Evolutionary conservation across 805 yeast genomes (phyloP), one percentile per base, ranked within the genome.

Genomic region (Schizosaccharomyces octosporus): DNA sequence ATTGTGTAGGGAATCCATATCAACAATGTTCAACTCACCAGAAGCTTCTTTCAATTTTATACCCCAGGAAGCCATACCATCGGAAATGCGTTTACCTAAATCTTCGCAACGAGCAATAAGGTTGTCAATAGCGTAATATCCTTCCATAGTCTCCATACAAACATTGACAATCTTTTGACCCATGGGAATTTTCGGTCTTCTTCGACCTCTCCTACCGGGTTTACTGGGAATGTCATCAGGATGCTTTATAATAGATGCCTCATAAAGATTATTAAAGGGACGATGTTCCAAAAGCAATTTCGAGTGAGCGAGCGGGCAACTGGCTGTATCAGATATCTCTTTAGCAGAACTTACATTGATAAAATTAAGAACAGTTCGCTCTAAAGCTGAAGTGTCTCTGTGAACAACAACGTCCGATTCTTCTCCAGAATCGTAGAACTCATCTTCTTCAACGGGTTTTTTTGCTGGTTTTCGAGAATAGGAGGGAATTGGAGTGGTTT

Each of bases 91-190:
- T 17, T 77, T 74, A 62, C 97, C 95, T 65, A 85, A 83, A 19
- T 79, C 78, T 9, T 88, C 81, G 73, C 99, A 93, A 65, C 81
- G 79, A 63, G 81, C 81, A 64, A 93, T 87, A 65, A 93, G 75
- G n/a, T 94, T 84, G 66, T 90, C 97, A 55, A 93, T 95, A 0
- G 98, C 97, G 64, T 82, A 83, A 70, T 93, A 93, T 4, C 97
- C 97, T 24, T 43, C 54, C 61, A 59, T 42, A 5, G 48, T 43
- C n/a, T 59, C 61, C 32, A 42, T 19, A n/a, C 61, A 59, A 4
- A 51, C 43, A 21, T 59, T 43, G 39, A 45, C 61, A 29, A 59
- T 43, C 21, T 59, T 59, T 13, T 43, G 41, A 15, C 61, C 61
- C 41, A 59, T n/a, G 29, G 61, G 51, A n/a, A 29, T 27, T 31